Percentiles rank a stretch among this genome's conserved stretches.
phyloP scores from a whole-genome alignment of 108 stramenopile genomes.

The Conticribra weissflogii region DNA sequence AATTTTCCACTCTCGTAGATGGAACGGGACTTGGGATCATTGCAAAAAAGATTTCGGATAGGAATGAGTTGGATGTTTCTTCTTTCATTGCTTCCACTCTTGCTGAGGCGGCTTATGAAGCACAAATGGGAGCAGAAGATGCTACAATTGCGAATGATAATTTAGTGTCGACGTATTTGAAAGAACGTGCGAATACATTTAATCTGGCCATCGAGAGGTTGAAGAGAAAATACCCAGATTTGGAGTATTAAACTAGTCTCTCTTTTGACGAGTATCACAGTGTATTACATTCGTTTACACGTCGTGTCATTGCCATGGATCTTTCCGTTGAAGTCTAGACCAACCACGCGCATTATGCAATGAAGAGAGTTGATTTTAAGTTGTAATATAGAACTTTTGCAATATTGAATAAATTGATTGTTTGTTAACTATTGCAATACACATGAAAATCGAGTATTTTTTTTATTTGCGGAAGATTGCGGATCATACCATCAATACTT shows the following conservation, averaged over 20 bases:
- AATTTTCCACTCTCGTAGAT: slow-evolving; percentile 37
- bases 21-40: slow-evolving; percentile 47
- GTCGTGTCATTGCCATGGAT: too few relatives aligned
- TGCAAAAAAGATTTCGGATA: slow-evolving; percentile 52
- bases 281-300: too few relatives aligned
- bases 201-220: slow-evolving; percentile 49
- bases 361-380: too few relatives aligned
- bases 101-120: slow-evolving; percentile 59
- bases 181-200: slow-evolving; percentile 49
- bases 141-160: slow-evolving; percentile 42
- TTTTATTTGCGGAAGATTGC: too few relatives aligned
- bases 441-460: too few relatives aligned
- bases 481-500: too few relatives aligned
- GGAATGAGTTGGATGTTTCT: slow-evolving; percentile 66
- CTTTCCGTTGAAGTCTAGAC: too few relatives aligned
- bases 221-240: slow-evolving; percentile 48
- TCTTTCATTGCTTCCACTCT: slow-evolving; percentile 69
- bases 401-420: too few relatives aligned
- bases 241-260: slow-evolving; percentile 48
- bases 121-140: slow-evolving; percentile 46
- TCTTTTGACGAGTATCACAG: not conserved
- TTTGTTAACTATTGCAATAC: too few relatives aligned
- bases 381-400: too few relatives aligned
- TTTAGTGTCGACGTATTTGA: slow-evolving; percentile 48
- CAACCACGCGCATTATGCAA: too few relatives aligned